A percentile compares a stretch with the other conserved stretches of the same genome.
Conservation (phyloP, 352 stramenopile genomes). For the Phytopythium kandeliae region DNA sequence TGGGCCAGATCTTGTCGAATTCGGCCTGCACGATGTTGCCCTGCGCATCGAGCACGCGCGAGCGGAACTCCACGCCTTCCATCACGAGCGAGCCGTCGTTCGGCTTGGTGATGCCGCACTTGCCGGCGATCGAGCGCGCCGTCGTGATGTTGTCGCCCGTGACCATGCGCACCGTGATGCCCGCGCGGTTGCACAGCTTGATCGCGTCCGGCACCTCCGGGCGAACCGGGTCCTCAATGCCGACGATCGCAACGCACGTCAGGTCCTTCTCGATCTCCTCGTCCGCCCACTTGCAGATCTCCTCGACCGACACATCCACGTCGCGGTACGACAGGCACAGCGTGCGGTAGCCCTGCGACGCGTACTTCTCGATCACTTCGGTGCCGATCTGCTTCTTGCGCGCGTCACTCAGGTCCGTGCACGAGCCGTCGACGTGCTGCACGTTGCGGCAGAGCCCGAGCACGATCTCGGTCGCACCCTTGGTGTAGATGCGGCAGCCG, state of each 20-base stretch:
- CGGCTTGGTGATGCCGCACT: slow-evolving; percentile 63
- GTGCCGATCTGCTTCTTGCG: slow-evolving; percentile 63
- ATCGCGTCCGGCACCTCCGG: slow-evolving; percentile 93
- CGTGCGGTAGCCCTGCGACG: slow-evolving; percentile 76
- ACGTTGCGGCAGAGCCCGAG: slow-evolving; percentile 64
- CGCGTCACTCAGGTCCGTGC: slow-evolving; percentile 35
- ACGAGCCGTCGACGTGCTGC: slow-evolving; percentile 56
- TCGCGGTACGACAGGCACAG: slow-evolving; percentile 85
- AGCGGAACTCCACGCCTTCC: slow-evolving; percentile 63
- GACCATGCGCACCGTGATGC: slow-evolving; percentile 98
- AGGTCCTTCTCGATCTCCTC: slow-evolving; percentile 86
- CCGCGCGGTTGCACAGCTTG: slow-evolving; percentile 88
- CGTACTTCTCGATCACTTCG: slow-evolving; percentile 74
- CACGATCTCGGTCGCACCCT: slow-evolving; percentile 72
- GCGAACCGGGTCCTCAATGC: slow-evolving; percentile 93
- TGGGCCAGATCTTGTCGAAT: slow-evolving; percentile 92
- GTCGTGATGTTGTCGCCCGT: slow-evolving; percentile 98
- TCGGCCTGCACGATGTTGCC: slow-evolving; percentile 75
- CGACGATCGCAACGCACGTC: slow-evolving; percentile 86
- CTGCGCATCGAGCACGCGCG: slow-evolving; percentile 53
- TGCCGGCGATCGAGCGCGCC: slow-evolving; percentile 63
- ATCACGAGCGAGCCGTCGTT: slow-evolving; percentile 56
- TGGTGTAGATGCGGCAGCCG: slow-evolving; percentile 65
- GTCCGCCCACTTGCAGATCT: slow-evolving; percentile 65
- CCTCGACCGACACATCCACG: slow-evolving; percentile 47